A percentile compares a stretch with the other conserved stretches of the same genome.
phyloP scores from a whole-genome alignment of 345 rosid genomes.

The Ceriops decandra region DNA sequence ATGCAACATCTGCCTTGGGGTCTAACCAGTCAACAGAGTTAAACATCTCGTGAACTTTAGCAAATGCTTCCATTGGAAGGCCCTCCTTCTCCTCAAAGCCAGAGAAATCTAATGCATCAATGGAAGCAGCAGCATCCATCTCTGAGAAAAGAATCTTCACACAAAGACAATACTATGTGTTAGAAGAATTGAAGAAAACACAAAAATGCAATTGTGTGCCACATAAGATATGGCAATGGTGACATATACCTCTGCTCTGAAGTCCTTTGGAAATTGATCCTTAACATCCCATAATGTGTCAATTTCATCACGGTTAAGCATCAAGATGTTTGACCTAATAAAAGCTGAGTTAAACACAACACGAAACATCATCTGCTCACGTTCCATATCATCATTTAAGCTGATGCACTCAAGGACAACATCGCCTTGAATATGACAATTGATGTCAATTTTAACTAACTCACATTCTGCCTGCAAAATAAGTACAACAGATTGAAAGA shows the following conservation, averaged over 20 bases:
- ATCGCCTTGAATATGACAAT: conserved; percentile 86
- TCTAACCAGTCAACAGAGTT: conserved; percentile 77
- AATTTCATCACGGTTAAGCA: conserved; percentile 86
- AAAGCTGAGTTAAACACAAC: conserved; percentile 90
- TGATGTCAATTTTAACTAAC: conserved; percentile 81
- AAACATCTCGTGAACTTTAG: conserved; percentile 88
- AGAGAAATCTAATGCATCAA: conserved; percentile 54
- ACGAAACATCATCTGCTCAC: conserved; percentile 76
- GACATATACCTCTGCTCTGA: conserved; percentile 81
- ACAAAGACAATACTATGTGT: conserved; percentile 27
- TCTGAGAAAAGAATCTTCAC: conserved; percentile 92
- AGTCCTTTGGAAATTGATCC: conserved; percentile 77
- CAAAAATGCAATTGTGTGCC: background rate
- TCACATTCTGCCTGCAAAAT: conserved; percentile 74
- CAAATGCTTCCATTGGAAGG: conserved; percentile 85
- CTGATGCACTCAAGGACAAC: conserved; percentile 83
- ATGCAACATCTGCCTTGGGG: conserved; percentile 63
- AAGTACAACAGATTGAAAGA: background rate
- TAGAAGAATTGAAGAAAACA: conserved; percentile 13
- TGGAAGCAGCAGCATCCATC: conserved; percentile 75
- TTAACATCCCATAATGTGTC: conserved; percentile 79
- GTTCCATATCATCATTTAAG: conserved; percentile 70
- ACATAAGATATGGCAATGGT: background rate
- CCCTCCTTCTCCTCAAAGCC: conserved; percentile 79
- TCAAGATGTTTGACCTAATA: conserved; percentile 90